Conservation (phyloP, 2,329 filamentous ascomycete genomes). For the Magnaporthales sp. region DNA sequence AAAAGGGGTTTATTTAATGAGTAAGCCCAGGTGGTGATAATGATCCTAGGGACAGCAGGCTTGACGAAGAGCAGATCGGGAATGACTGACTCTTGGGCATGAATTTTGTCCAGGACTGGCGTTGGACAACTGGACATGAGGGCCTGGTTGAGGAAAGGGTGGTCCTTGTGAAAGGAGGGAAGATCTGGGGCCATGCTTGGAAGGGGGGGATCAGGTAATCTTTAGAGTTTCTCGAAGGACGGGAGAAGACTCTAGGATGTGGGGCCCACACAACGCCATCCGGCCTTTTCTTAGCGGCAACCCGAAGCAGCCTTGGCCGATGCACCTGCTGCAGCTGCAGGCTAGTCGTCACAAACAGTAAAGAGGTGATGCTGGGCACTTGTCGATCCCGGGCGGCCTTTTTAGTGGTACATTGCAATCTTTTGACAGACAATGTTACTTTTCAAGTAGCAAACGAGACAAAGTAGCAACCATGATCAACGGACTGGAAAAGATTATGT, state of each 20-base stretch:
- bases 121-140: not conserved
- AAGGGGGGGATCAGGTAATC: not conserved
- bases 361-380: not conserved
- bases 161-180: not conserved
- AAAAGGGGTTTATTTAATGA: not conserved
- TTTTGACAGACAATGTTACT: no score
- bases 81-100: conserved; percentile 3
- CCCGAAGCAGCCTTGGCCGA: not conserved
- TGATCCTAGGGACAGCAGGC: not conserved
- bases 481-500: not conserved
- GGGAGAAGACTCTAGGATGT: conserved; percentile 1
- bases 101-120: not conserved
- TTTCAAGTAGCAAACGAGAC: not conserved
- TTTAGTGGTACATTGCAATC: not conserved
- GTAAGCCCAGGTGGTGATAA: not conserved
- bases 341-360: not conserved
- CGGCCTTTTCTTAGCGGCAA: not conserved
- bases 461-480: not conserved
- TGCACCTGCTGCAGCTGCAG: not conserved
- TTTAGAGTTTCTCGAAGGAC: conserved; percentile 6
- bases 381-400: not conserved
- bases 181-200: conserved; percentile 3
- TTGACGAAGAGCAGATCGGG: not conserved
- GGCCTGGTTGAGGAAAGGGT: not conserved
- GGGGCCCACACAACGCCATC: not conserved